Base-by-base conservation (phyloP, 1,139 yeast species). In the Yamadazyma atmosphaerica region DNA sequence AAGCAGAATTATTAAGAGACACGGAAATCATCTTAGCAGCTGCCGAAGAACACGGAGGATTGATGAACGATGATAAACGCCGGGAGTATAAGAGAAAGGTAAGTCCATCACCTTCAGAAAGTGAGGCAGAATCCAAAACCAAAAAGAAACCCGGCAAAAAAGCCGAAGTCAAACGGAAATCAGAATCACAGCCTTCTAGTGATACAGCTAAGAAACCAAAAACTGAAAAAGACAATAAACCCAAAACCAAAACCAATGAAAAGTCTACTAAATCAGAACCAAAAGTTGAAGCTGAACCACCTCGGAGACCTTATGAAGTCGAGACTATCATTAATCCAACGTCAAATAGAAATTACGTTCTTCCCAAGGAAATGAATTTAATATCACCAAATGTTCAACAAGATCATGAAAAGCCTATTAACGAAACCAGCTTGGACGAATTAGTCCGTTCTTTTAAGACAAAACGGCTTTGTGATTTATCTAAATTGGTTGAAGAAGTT, bases 1-100 rank as follows among this genome's bases (percentile, higher is more conserved):
- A 92, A 48, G 70, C 74, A 45, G 98, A 89, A 54, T 68, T 89
- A 23, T 55, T 83, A 1, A 70, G 70, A 31, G 98, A 90, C 58
- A 70, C 89, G 0, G 77, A 72, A 32, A 54, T 67, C 16, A 84
- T 87, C 30, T 46, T 77, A 14, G 71, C 68, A 8, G 84, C 83
- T 43, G 71, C 52, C 1, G 58, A 55, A 21, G 32, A 36, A 2
- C 43, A 41, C 18, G 56, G 54, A 1, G 55, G 49, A 1, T 38
- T 42, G 1, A 37, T 58, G 13, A 4, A 5, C 6, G 28, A 26
- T 7, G 18, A 39, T 28, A 30, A 38, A 32, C 21, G 17, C 13
- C 9, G 31, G 34, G 30, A 42, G 11, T 17, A 14, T 29, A 37
- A 12, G 15, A 18, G 14, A 32, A 38, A 41, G 21, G 4, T 35